Evolutionary conservation across 2,329 filamentous ascomycete species (phyloP), one percentile per base, ranked within the genome.

Genomic region (Beauveria varroae): DNA sequence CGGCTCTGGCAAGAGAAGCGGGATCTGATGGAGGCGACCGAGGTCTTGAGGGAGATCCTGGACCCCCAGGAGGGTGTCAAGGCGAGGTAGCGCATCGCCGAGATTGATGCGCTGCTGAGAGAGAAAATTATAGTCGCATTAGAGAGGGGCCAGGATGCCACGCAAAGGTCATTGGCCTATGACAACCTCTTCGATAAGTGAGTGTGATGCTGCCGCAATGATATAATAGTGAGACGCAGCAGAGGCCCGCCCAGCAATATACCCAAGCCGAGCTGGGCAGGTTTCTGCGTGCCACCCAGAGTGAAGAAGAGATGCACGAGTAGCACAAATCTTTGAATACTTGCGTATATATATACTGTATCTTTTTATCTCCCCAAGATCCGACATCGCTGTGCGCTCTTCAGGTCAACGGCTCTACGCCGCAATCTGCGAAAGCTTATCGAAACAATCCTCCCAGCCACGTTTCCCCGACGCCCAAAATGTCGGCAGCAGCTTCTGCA

Each of bases 1-100:
- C 49, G 30, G 22, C 51, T 61, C 22, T 61, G 58, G 51, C 51
- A 55, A 30, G 58, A 61, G 41, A 55, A 40, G 46, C 51, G 51
- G 3, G 51, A 61, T 37, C 10, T 55, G 58, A 55, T 55, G 58
- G 58, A 61, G 30, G 40, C 58, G 10, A 61, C 58, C 3, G 58
- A 61, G 58, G 18, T 61, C 24, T 10, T 47, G 43, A 40, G 58
- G 10, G 58, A 61, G 24, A 30, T 61, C 1, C 7, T 61, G 50
- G 28, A 61, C 10, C 58, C 51, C 5, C 58, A 61, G 24, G 58
- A 55, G 30, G 58, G 58, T 14, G 43, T 56, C 26, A 56, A 50
- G 52, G 58, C 58, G n/a, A 28, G 58, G 16, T 14, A 18, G 28
- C 50, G 58, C 12, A 61, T 61, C 51, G 24, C 43, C 3, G 58